These are phyloP conservation scores for Nicotiana tomentosiformis DNA, from an alignment of 257 asterid genomes.

Conservation along the genomic window DNA sequence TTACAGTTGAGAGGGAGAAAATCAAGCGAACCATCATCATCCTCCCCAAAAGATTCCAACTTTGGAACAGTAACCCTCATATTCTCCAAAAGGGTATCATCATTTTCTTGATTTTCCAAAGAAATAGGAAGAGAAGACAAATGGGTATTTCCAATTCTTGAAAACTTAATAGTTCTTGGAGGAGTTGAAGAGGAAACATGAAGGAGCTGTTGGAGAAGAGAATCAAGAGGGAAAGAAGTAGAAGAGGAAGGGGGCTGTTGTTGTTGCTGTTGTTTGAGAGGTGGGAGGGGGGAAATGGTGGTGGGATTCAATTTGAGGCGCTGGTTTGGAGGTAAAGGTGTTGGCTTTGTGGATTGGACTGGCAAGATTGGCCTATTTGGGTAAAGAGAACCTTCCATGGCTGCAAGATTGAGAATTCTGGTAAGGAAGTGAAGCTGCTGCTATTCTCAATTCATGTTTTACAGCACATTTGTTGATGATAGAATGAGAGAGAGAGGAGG, in stretches of 20 bases:
- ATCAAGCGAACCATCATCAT: conserved; percentile 41
- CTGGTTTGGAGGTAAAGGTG: conserved; percentile 35
- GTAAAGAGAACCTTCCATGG: conserved; percentile 79
- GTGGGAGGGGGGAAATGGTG: conserved; percentile 60
- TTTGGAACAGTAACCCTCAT: conserved; percentile 30
- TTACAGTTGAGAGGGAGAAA: conserved; percentile 73
- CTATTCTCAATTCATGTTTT: not conserved
- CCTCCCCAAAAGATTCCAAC: conserved; percentile 16
- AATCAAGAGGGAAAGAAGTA: conserved; percentile 61
- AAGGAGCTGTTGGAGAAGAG: conserved; percentile 76
- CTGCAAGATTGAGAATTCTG: not conserved
- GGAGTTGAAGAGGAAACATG: conserved; percentile 39
- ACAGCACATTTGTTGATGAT: not conserved
- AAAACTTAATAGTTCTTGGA: conserved; percentile 29
- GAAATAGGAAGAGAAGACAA: conserved; percentile 28
- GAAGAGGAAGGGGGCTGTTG: conserved; percentile 32
- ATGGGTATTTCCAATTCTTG: conserved; percentile 14
- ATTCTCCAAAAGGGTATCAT: conserved; percentile 33
- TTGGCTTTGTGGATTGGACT: conserved; percentile 49
- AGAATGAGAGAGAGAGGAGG: not conserved
- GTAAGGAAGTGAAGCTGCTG: not conserved
- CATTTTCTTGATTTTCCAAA: conserved; percentile 27
- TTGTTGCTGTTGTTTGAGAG: conserved; percentile 39
- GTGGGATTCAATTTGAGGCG: conserved; percentile 41
- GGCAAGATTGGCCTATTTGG: conserved; percentile 75